phyloP scores from a whole-genome alignment of 2,329 filamentous ascomycete genomes.

The Pseudophaeomoniella oleicola region DNA sequence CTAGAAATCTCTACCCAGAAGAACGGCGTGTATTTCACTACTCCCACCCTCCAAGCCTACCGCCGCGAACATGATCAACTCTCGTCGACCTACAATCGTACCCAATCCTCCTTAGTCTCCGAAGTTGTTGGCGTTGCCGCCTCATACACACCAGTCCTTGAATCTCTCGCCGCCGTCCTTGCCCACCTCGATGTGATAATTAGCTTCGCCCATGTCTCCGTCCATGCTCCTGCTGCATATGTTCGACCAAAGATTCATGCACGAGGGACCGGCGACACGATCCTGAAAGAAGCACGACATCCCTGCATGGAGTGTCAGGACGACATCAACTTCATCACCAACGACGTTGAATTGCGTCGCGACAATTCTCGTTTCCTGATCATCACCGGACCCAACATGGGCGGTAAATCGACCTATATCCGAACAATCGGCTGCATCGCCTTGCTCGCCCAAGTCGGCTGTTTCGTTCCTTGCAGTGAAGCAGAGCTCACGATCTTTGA shows the following conservation, averaged over 20 bases:
- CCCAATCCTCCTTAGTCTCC: slow-evolving; percentile 75
- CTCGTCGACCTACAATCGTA: slow-evolving; percentile 87
- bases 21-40: slow-evolving; percentile 97
- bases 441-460: slow-evolving; percentile 91
- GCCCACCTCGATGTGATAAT: slow-evolving; percentile 93
- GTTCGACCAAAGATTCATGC: slow-evolving; percentile 81
- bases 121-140: slow-evolving; percentile 89
- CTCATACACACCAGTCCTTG: slow-evolving; percentile 86
- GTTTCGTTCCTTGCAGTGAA: slow-evolving; percentile 82
- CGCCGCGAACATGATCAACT: slow-evolving; percentile 88
- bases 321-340: slow-evolving; percentile 96
- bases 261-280: slow-evolving; percentile 73
- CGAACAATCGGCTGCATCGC: slow-evolving; percentile 94
- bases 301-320: slow-evolving; percentile 99
- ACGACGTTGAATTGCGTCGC: slow-evolving; percentile 72
- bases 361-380: slow-evolving; percentile 79
- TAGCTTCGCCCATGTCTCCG: slow-evolving; percentile 80
- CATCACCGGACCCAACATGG: slow-evolving; percentile 98
- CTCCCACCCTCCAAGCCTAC: slow-evolving; percentile 60
- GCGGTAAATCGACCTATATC: slow-evolving; percentile 96
- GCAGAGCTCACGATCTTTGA: slow-evolving; percentile 94
- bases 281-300: slow-evolving; percentile 85
- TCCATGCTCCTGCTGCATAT: slow-evolving; percentile 85
- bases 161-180: slow-evolving; percentile 73
- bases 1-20: slow-evolving; percentile 96